Evolutionary conservation across 768 basidiomycete genomes (phyloP), one percentile per base, ranked within the genome.

Genomic region (Pleurotus tuber-regium): DNA sequence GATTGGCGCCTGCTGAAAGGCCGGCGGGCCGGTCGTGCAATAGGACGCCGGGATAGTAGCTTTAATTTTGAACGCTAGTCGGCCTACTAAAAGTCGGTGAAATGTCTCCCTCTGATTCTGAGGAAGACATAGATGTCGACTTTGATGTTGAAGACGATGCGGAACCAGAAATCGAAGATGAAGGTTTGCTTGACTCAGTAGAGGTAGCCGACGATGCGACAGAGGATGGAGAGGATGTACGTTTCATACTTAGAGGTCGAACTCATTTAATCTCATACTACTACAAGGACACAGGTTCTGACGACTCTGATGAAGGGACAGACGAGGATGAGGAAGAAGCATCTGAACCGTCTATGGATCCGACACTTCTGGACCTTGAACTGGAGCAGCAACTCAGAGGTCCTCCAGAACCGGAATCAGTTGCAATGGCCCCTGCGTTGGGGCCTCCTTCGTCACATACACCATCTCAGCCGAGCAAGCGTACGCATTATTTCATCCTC

Each of bases 221-320:
- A 0, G 87, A 89, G 52, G 73, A 75, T 35, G 84, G 70, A 46
- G 86, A 86, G 49, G 88, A 88, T 64, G 89, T 89, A 64, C 58
- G 83, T 72, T 57, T 59, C 40, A 49, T 56, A 35, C 51, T 25
- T 53, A 26, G 9, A 46, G n/a, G 9, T 39, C 19, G 25, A 18
- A 26, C 8, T 35, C 14, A 33, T 19, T 24, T 16, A 21, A 38
- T 53, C 47, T 39, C 42, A 30, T 52, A 31, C 23, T 1, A 52
- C 18, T 14, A 38, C 43, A 56, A 84, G 78, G 84, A 86, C 23
- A 79, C 84, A 21, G 72, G 61, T 35, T 77, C 82, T 26, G 83
- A 85, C 2, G 80, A 84, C 51, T 79, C 79, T 36, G 83, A 83
- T 19, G 78, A 79, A 54, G 77, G 64, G 21, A 75, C 73, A 25